phyloP scores from a whole-genome alignment of 306 rosid species.

The Macrotyloma uniflorum region DNA sequence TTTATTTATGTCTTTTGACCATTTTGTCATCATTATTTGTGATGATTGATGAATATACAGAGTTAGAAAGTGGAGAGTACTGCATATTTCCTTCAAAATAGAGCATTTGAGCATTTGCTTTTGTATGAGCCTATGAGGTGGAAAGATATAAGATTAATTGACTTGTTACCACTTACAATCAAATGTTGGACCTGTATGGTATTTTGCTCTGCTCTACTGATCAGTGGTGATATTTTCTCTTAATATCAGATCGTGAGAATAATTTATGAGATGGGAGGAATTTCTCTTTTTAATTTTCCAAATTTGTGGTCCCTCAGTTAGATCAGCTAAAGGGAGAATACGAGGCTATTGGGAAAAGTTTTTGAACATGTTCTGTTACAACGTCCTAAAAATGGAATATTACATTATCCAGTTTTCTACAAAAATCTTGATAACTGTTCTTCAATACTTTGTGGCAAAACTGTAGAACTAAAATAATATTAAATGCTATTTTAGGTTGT shows the following conservation, averaged over 20 bases:
- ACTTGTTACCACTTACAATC: neutral
- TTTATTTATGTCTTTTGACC: neutral
- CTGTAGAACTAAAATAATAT: neutral
- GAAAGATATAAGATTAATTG: neutral
- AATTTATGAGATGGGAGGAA: neutral
- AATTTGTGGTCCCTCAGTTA: neutral
- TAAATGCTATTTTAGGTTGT: neutral
- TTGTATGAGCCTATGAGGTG: neutral
- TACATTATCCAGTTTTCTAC: neutral
- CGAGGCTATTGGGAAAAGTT: neutral
- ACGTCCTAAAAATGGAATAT: neutral
- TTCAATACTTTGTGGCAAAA: neutral
- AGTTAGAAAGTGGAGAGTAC: neutral
- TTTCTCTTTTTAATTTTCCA: neutral
- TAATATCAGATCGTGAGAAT: neutral
- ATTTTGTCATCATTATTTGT: neutral
- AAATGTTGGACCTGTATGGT: neutral
- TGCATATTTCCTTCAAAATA: neutral
- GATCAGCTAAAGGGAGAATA: neutral
- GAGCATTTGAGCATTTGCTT: neutral
- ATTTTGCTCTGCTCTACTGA: neutral
- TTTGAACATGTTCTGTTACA: neutral
- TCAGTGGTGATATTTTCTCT: neutral
- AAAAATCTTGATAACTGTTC: neutral
- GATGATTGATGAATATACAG: conserved; percentile 6